phyloP scores from a whole-genome alignment of 139 green algal genomes.

The Volvox africanus region DNA sequence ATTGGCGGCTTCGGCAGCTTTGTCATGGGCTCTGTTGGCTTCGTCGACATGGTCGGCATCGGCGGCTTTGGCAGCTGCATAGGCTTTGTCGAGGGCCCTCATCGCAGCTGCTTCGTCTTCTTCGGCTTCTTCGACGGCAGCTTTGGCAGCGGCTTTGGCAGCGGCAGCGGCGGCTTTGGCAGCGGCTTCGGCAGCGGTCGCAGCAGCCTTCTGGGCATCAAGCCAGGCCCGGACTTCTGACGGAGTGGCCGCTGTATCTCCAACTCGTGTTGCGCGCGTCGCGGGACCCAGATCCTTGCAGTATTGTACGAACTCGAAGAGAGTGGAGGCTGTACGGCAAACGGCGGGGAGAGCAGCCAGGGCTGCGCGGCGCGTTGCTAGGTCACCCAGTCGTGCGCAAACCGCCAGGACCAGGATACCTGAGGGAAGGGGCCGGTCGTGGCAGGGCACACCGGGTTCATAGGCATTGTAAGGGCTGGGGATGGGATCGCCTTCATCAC shows the following conservation, averaged over 20 bases:
- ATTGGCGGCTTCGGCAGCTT: too few relatives aligned
- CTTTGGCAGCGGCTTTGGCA: neutral
- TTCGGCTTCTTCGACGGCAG: too few relatives aligned
- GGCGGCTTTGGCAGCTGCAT: neutral
- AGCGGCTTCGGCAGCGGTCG: neutral
- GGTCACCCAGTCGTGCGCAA: conserved; percentile 24
- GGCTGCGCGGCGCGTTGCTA: conserved; percentile 17
- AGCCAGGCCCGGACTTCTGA: neutral
- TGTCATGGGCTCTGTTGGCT: too few relatives aligned
- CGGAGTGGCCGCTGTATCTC: neutral
- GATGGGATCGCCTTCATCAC: neutral
- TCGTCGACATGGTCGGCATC: too few relatives aligned
- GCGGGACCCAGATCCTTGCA: conserved; percentile 42
- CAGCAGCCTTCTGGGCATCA: neutral
- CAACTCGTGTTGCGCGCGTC: neutral
- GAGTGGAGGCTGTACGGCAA: conserved; percentile 46
- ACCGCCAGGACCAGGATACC: conserved; percentile 45
- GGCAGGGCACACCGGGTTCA: neutral
- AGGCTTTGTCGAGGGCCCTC: too few relatives aligned
- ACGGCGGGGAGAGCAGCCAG: conserved; percentile 35
- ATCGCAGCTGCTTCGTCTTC: too few relatives aligned
- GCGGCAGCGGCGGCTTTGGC: neutral
- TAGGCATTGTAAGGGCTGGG: neutral
- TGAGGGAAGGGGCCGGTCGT: neutral
- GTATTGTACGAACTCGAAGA: conserved; percentile 39